phyloP scores from a whole-genome alignment of 495 filamentous ascomycete species.

The Penicillium dipodomyicola region DNA sequence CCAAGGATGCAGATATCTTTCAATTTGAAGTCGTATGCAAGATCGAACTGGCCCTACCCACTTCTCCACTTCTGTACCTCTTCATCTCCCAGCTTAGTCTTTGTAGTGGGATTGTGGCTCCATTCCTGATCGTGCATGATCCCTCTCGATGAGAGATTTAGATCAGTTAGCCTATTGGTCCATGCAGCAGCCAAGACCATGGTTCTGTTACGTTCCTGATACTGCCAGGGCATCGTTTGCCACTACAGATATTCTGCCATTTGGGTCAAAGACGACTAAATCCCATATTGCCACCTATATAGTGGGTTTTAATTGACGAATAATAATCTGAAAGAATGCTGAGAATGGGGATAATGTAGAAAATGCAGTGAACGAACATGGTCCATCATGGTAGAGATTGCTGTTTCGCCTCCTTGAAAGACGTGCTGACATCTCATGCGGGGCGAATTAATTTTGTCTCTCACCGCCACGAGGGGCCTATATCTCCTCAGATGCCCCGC shows the following conservation, averaged over 20 bases:
- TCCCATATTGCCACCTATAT: not conserved
- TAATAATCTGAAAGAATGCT: not conserved
- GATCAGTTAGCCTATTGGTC: not conserved
- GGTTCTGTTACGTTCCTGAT: not conserved
- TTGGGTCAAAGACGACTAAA: not conserved
- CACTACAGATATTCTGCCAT: slow-evolving; percentile 3
- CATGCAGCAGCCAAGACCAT: too few species aligned
- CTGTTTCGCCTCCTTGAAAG: not conserved
- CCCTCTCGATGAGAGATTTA: not conserved
- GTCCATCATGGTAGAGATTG: not conserved
- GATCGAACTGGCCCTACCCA: not conserved
- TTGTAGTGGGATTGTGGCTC: not conserved
- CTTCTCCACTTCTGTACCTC: slow-evolving; percentile 2
- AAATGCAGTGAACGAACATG: not conserved
- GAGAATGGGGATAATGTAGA: not conserved
- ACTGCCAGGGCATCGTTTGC: not conserved
- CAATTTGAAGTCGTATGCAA: not conserved
- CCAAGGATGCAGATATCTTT: not conserved
- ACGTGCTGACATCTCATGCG: not conserved
- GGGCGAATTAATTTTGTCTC: slow-evolving; percentile 4
- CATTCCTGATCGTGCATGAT: not conserved
- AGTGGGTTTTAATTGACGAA: not conserved
- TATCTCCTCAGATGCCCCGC: slow-evolving; percentile 12
- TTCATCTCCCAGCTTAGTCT: not conserved
- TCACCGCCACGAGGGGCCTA: slow-evolving; percentile 7